These are phyloP conservation scores for Cucumis hystrix DNA, from an alignment of 306 rosid genomes.

Conservation along the genomic window DNA sequence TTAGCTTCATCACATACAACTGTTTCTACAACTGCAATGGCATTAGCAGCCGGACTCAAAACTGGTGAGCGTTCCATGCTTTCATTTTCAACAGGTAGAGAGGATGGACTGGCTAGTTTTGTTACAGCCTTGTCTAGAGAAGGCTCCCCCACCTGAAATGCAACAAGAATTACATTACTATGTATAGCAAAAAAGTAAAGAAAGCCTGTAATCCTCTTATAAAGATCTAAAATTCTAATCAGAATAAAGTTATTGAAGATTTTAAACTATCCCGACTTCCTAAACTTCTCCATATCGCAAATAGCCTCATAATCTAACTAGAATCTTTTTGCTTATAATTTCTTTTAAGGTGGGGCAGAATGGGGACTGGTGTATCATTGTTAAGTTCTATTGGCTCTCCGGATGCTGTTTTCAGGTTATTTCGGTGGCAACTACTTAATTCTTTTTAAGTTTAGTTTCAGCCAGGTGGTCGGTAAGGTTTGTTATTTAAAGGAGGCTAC, in stretches of 20 bases:
- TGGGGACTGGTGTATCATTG: not conserved
- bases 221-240: not conserved
- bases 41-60: not conserved
- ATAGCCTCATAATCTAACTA: not conserved
- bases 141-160: conserved; percentile 3
- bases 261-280: not conserved
- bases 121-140: not conserved
- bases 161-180: not conserved
- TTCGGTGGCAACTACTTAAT: not conserved
- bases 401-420: not conserved
- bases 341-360: not conserved
- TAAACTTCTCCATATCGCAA: not conserved
- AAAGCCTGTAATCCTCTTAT: not conserved
- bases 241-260: not conserved
- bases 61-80: not conserved
- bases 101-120: not conserved
- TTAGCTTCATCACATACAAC: not conserved
- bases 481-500: not conserved
- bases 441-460: not conserved
- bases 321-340: not conserved
- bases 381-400: not conserved
- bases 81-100: not conserved
- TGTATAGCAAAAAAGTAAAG: not conserved
- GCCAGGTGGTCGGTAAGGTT: not conserved
- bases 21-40: not conserved